Evolutionary conservation across 306 rosid species (phyloP).

Genomic region (Rubus idaeus): DNA sequence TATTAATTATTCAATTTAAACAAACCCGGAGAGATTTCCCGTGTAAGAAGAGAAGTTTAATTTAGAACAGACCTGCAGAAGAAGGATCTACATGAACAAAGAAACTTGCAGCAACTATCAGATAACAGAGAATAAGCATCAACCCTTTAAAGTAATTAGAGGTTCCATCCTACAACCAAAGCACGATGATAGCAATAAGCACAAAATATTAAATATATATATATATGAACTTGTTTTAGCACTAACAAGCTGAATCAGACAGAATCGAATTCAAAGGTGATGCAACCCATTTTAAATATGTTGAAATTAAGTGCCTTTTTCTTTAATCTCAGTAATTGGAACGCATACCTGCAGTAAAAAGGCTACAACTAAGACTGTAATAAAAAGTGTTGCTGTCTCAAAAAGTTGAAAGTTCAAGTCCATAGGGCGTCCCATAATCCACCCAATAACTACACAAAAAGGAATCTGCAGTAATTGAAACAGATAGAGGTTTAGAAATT

Average conservation of each 20-base stretch:
- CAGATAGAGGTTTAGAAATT: background rate
- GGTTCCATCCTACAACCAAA: slow-evolving; percentile 74
- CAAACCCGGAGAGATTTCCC: background rate
- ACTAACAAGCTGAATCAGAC: background rate
- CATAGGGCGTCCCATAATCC: slow-evolving; percentile 71
- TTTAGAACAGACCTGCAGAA: slow-evolving; percentile 23
- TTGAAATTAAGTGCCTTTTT: background rate
- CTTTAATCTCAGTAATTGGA: slow-evolving; percentile 7
- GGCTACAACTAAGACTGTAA: slow-evolving; percentile 69
- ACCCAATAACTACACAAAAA: slow-evolving; percentile 67
- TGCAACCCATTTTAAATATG: background rate
- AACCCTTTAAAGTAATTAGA: slow-evolving; percentile 78
- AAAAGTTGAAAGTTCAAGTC: slow-evolving; percentile 83
- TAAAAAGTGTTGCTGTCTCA: slow-evolving; percentile 72
- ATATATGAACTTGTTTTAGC: background rate
- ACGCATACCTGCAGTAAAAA: slow-evolving; percentile 75
- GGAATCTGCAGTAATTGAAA: slow-evolving; percentile 65
- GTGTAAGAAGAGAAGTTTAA: background rate
- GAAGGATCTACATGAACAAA: slow-evolving; percentile 69
- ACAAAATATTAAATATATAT: background rate
- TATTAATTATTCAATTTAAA: background rate
- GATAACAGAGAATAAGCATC: slow-evolving; percentile 78
- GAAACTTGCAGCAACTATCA: slow-evolving; percentile 79
- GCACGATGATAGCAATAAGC: background rate
- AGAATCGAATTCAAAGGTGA: background rate